Conservation (phyloP, 345 rosid genomes). For the Anacardium occidentale region DNA sequence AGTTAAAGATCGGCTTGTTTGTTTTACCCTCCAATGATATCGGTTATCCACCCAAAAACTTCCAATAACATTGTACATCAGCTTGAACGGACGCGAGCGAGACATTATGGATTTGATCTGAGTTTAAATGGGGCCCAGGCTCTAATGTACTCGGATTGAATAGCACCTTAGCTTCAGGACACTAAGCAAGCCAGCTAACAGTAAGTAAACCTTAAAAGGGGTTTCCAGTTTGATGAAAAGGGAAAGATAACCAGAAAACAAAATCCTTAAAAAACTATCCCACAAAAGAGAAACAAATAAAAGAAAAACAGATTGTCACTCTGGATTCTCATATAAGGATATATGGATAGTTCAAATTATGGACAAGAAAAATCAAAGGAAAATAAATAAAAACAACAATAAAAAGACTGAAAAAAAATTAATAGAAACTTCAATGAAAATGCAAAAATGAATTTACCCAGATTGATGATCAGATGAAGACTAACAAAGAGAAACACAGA, state of each 20-base stretch:
- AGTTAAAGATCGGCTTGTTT: no score
- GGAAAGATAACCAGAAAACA: constrained; percentile 21
- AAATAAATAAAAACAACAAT: constrained; percentile 4
- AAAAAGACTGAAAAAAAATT: background rate
- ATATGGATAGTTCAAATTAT: constrained; percentile 43
- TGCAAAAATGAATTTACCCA: constrained; percentile 25
- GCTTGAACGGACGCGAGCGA: no score
- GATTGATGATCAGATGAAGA: constrained; percentile 28
- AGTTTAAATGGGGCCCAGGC: no score
- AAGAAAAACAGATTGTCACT: constrained; percentile 5
- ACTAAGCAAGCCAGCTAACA: background rate
- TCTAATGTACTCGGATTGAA: no score
- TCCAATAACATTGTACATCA: no score
- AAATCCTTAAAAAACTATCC: constrained; percentile 24
- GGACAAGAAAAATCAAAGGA: constrained; percentile 35
- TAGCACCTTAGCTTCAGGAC: constrained; percentile 1
- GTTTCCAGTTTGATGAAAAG: background rate
- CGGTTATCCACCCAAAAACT: no score
- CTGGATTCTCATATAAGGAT: constrained; percentile 22
- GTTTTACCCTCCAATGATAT: no score
- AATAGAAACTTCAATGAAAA: background rate
- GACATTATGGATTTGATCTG: no score
- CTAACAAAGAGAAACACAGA: constrained; percentile 15
- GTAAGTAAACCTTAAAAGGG: background rate
- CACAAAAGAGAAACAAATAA: constrained; percentile 4